phyloP scores from a whole-genome alignment of 306 rosid species.

The Leucaena leucocephala region DNA sequence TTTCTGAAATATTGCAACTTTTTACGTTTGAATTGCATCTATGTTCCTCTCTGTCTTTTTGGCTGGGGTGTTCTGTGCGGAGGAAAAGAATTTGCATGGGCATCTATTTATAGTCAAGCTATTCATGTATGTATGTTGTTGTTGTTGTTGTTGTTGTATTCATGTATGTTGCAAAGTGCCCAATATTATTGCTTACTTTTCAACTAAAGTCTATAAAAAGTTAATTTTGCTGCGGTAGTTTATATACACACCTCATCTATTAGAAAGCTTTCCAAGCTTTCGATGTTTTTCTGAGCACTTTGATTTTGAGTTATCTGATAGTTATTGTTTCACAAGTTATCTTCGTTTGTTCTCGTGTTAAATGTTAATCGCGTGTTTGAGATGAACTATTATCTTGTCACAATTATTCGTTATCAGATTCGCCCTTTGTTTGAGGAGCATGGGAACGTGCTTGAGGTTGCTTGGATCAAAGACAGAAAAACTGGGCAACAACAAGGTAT shows the following conservation, averaged over 20 bases:
- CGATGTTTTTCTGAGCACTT: neutral
- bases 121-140: too few species aligned
- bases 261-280: neutral
- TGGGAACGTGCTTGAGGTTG: slow-evolving; percentile 92
- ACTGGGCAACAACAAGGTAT: slow-evolving; percentile 62
- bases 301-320: neutral
- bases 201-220: neutral
- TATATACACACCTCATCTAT: neutral
- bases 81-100: neutral
- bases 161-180: neutral
- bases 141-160: too few species aligned
- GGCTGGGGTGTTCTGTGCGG: too few species aligned
- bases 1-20: neutral
- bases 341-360: neutral
- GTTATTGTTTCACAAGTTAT: neutral
- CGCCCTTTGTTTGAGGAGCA: slow-evolving; percentile 84
- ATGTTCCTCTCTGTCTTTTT: neutral
- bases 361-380: slow-evolving; percentile 22
- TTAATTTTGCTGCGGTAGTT: neutral
- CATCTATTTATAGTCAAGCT: neutral
- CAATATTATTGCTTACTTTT: neutral
- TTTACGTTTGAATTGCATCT: neutral
- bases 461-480: slow-evolving; percentile 44
- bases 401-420: slow-evolving; percentile 54
- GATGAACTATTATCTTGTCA: slow-evolving; percentile 3